phyloP scores from a whole-genome alignment of 768 basidiomycete genomes.

The Mycena filopes region DNA sequence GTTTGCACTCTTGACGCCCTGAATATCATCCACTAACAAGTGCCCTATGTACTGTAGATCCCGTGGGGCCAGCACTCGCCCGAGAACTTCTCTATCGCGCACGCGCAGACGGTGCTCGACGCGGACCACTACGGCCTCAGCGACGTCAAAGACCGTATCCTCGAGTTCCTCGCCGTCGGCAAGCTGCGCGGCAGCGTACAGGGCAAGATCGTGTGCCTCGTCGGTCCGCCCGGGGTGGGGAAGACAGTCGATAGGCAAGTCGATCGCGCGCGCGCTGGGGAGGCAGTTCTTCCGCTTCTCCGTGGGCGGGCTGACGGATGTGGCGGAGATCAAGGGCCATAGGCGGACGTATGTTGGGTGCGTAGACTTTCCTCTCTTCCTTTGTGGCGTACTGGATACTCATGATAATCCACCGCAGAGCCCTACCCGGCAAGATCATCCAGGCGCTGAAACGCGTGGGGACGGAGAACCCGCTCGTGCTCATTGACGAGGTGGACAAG shows the following conservation, averaged over 20 bases:
- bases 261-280: conserved; percentile 89
- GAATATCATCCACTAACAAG: too few relatives aligned
- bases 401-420: too few relatives aligned
- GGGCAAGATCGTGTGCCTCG: conserved; percentile 97
- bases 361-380: conserved; percentile 37
- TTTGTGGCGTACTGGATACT: too few relatives aligned
- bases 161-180: conserved; percentile 96
- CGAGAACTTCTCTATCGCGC: conserved; percentile 90
- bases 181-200: conserved; percentile 94
- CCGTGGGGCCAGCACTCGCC: conserved; percentile 97
- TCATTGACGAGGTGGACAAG: conserved; percentile 98
- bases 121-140: conserved; percentile 95
- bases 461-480: conserved; percentile 92
- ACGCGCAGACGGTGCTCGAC: conserved; percentile 87
- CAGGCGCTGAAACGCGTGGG: conserved; percentile 94
- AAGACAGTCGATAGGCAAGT: conserved; percentile 97
- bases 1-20: conserved; percentile 50
- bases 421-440: conserved; percentile 94
- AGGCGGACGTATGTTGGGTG: conserved; percentile 95
- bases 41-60: too few relatives aligned
- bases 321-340: conserved; percentile 99
- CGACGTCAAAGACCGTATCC: conserved; percentile 92
- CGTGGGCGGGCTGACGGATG: conserved; percentile 96
- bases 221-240: conserved; percentile 97
- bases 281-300: conserved; percentile 97